Base-by-base conservation (phyloP, 2,329 filamentous ascomycete species). In the Colletotrichum karsti region DNA sequence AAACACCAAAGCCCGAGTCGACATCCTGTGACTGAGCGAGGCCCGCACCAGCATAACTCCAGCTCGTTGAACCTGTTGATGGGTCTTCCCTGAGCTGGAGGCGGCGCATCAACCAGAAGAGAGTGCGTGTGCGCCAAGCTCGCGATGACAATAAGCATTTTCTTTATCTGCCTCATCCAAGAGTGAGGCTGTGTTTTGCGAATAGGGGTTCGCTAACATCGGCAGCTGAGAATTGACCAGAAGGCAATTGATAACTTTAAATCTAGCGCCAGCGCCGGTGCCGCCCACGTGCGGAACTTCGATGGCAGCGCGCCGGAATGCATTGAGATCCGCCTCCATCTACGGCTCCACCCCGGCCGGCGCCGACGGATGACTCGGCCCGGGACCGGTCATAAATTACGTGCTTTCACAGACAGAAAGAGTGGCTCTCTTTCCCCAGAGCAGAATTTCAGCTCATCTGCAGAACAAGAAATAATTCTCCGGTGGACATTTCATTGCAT, bases 1-100 rank as follows among this genome's bases (percentile, higher is more conserved):
- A 67, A 67, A 67, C 64, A 64, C 41, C 44, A 67, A 54, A 24
- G 44, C 46, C 60, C 64, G 61, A 67, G 13, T 46, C 53, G 20
- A 54, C 44, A 22, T 51, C 22, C 44, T 53, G 53, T 48, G 53
- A 58, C 61, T 13, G 30, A 58, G 35, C 53, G 15, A 46, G 37
- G 44, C 24, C 60, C 64, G 53, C 44, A 46, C 50, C 37, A 41
- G 35, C 51, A 56, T 9, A 10, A 24, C 8, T 50, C 7, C 18
- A 8, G 33, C 22, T n/a, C 15, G 10, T 24, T 5, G 24, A 63
- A 46, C 22, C 18, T 20, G 10, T 24, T 5, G 24, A 63, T 54
- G 64, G 59, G 22, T 56, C 12, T 53, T 58, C 53, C 64, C 46
- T 54, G 59, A n/a, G 10, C 8, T 42, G 30, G 4, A 35, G 12